Evolutionary conservation across 192 early-diverging fungal species (phyloP).

Genomic region (Entophlyctis helioformis): DNA sequence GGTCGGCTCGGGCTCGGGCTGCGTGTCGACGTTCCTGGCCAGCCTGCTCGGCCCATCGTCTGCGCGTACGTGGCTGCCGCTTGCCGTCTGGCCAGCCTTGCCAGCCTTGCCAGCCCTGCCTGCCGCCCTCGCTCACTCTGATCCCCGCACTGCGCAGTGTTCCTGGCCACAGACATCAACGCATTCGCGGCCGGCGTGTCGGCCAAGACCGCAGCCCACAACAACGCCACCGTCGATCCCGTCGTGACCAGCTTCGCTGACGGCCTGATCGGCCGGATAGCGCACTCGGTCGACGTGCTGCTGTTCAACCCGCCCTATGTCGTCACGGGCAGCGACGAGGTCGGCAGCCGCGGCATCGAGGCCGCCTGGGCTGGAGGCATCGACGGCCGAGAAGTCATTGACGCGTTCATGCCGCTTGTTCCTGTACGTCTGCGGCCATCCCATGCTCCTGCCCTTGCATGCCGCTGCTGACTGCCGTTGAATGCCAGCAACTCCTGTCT

Average conservation of each 20-base stretch:
- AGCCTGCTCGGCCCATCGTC: constrained; percentile 23
- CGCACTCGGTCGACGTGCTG: constrained; percentile 58
- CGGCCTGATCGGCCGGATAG: constrained; percentile 40
- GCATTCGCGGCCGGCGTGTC: constrained; percentile 2
- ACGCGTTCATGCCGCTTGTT: constrained; percentile 62
- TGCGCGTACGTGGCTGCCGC: neutral
- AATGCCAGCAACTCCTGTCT: constrained; percentile 44
- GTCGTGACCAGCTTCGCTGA: constrained; percentile 51
- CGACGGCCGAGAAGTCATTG: constrained; percentile 80
- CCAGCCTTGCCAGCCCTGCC: neutral
- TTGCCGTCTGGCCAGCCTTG: neutral
- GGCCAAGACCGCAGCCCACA: neutral
- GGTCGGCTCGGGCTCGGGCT: constrained; percentile 83
- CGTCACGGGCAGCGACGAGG: constrained; percentile 69
- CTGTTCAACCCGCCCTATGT: constrained; percentile 96
- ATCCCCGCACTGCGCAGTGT: constrained; percentile 12
- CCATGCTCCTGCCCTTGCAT: neutral
- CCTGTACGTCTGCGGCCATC: constrained; percentile 22
- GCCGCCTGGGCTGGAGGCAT: constrained; percentile 89
- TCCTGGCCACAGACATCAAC: constrained; percentile 77
- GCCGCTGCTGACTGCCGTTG: neutral
- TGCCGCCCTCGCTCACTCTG: neutral
- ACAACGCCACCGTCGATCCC: constrained; percentile 41
- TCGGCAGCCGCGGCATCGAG: constrained; percentile 58
- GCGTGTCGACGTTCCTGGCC: constrained; percentile 70